Conservation (phyloP, 2,329 filamentous ascomycete species). For the Fusarium sambucinum region DNA sequence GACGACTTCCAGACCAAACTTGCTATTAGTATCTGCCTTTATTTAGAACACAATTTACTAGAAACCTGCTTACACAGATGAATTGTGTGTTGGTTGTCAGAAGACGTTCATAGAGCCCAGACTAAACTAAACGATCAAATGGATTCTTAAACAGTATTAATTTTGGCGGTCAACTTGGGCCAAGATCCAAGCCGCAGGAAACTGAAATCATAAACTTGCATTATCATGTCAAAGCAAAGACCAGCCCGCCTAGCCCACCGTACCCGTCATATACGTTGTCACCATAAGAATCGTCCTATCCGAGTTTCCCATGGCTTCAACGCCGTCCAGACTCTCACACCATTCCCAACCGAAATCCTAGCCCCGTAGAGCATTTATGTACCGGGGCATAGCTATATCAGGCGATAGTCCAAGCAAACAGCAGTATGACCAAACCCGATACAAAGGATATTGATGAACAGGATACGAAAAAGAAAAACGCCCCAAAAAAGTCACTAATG, state of each 20-base stretch:
- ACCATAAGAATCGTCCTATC: slow-evolving; percentile 25
- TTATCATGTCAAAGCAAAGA: slow-evolving; percentile 40
- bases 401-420: slow-evolving; percentile 27
- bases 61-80: background rate
- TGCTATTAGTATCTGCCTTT: background rate
- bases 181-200: slow-evolving; percentile 1
- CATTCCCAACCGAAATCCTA: slow-evolving; percentile 18
- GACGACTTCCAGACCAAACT: background rate
- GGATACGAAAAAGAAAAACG: slow-evolving; percentile 10
- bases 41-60: background rate
- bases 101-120: background rate
- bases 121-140: background rate
- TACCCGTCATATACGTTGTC: slow-evolving; percentile 29
- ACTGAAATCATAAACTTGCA: slow-evolving; percentile 38
- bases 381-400: slow-evolving; percentile 21
- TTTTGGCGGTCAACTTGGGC: background rate
- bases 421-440: slow-evolving; percentile 5
- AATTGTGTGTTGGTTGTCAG: background rate
- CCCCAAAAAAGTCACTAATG: slow-evolving; percentile 10
- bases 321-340: slow-evolving; percentile 17
- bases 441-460: slow-evolving; percentile 23
- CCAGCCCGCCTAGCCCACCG: slow-evolving; percentile 27
- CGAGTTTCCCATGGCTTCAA: slow-evolving; percentile 13
- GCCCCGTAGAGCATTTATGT: slow-evolving; percentile 10
- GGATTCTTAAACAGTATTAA: background rate